Evolutionary conservation across 495 filamentous ascomycete species (phyloP).

Genomic region (Aspergillus panamensis): DNA sequence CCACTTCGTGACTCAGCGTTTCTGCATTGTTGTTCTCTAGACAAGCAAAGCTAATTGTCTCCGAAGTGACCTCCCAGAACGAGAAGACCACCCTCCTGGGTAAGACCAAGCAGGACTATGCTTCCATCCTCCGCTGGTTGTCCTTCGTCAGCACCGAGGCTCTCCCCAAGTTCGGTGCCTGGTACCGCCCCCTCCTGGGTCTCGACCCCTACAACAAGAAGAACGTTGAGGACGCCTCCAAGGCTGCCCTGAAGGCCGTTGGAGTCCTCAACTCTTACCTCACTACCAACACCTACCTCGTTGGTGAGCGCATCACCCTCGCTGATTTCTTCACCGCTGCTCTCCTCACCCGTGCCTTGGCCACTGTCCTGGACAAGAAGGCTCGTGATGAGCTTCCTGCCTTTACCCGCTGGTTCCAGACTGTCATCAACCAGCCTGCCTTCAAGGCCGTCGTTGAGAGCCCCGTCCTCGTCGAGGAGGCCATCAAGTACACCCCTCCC

Average conservation of each 20-base stretch:
- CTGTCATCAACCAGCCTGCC: conserved; percentile 84
- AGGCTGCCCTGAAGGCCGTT: conserved; percentile 62
- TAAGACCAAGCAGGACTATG: conserved; percentile 99
- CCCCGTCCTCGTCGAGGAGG: conserved; percentile 75
- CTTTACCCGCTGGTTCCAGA: conserved; percentile 89
- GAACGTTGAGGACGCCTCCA: conserved; percentile 73
- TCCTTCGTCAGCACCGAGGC: conserved; percentile 87
- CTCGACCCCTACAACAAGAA: conserved; percentile 95
- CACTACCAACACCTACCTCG: conserved; percentile 89
- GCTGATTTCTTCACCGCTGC: conserved; percentile 83
- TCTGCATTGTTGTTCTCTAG: conserved; percentile 7
- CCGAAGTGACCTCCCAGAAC: conserved; percentile 93
- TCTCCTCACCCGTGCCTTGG: conserved; percentile 78
- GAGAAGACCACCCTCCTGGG: conserved; percentile 98
- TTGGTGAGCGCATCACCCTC: conserved; percentile 94
- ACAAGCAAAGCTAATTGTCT: conserved; percentile 26
- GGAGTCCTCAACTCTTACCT: conserved; percentile 81
- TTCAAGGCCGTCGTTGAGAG: conserved; percentile 75
- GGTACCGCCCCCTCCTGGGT: conserved; percentile 88
- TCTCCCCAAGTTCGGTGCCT: conserved; percentile 67
- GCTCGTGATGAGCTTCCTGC: conserved; percentile 78
- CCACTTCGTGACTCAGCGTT: conserved; percentile 14
- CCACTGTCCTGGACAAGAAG: conserved; percentile 84
- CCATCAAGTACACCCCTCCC: conserved; percentile 80
- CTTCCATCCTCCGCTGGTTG: conserved; percentile 96